Evolutionary conservation across 1,284 basidiomycete species (phyloP).

Genomic region (Phylloboletellus chloephorus): DNA sequence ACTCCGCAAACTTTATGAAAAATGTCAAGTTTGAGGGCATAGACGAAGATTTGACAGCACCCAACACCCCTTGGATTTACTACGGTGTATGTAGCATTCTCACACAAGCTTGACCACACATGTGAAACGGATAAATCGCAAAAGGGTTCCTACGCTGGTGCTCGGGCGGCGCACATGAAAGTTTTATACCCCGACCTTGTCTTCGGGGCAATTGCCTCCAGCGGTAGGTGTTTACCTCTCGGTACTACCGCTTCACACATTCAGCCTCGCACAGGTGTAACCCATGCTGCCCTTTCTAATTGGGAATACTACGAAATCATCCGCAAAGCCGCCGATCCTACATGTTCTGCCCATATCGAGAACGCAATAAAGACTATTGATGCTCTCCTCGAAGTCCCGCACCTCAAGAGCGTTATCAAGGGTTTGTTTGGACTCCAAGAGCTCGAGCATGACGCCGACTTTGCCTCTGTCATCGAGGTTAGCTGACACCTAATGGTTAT

Average conservation of each 20-base stretch:
- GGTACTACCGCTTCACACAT: neutral
- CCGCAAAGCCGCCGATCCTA: constrained; percentile 64
- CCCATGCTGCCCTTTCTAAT: constrained; percentile 65
- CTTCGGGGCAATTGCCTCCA: constrained; percentile 88
- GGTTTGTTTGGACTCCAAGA: constrained; percentile 65
- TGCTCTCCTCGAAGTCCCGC: constrained; percentile 44
- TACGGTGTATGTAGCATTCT: constrained; percentile 74
- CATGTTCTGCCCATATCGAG: constrained; percentile 69
- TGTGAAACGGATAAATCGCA: constrained; percentile 8
- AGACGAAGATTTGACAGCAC: constrained; percentile 62
- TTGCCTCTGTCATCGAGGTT: constrained; percentile 64
- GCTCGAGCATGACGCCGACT: constrained; percentile 73
- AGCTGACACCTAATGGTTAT: constrained; percentile 11
- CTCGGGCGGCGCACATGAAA: constrained; percentile 89
- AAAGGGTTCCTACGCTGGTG: constrained; percentile 87
- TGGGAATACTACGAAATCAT: constrained; percentile 91
- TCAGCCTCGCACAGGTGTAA: constrained; percentile 46
- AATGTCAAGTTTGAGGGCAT: constrained; percentile 74
- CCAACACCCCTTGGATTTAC: constrained; percentile 84
- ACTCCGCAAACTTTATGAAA: constrained; percentile 87
- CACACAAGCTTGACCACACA: neutral
- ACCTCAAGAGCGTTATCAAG: constrained; percentile 52
- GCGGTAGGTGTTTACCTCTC: constrained; percentile 46
- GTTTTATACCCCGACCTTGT: constrained; percentile 84
- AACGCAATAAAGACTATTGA: constrained; percentile 63